Conservation (phyloP, 148 eudicot species). For the Diospyros kaki region DNA sequence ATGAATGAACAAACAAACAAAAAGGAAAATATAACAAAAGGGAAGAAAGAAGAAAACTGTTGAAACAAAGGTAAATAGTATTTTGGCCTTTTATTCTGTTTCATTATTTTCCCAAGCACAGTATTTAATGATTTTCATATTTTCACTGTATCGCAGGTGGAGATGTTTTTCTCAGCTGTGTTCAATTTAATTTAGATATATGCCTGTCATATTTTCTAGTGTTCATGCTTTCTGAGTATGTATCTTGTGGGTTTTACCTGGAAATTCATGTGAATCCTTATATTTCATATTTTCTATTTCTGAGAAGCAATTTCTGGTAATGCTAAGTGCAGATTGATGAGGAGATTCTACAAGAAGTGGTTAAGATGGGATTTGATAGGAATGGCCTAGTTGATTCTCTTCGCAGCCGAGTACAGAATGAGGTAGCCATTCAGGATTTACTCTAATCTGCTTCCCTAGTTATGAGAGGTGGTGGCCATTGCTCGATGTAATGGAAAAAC, state of each 20-base stretch:
- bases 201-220: background rate
- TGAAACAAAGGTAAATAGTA: background rate
- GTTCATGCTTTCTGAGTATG: background rate
- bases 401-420: conserved; percentile 34
- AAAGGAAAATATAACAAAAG: no score
- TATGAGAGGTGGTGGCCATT: background rate
- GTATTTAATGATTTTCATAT: conserved; percentile 26
- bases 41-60: no score
- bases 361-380: conserved; percentile 53
- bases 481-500: conserved; percentile 5
- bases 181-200: background rate
- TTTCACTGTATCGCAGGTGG: background rate
- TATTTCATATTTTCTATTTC: background rate
- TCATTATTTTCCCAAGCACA: conserved; percentile 17
- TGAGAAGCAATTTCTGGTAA: conserved; percentile 1
- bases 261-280: background rate
- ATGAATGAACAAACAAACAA: no score
- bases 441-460: background rate
- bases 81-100: background rate
- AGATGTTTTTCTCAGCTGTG: background rate
- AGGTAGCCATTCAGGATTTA: conserved; percentile 15
- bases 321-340: conserved; percentile 42
- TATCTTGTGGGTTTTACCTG: background rate
- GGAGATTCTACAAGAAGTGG: conserved; percentile 50
- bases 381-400: conserved; percentile 46